Percentiles rank a stretch among this genome's conserved stretches.
phyloP scores from a whole-genome alignment of 2,329 filamentous ascomycete genomes.

The Trichophyton schoenleinii region DNA sequence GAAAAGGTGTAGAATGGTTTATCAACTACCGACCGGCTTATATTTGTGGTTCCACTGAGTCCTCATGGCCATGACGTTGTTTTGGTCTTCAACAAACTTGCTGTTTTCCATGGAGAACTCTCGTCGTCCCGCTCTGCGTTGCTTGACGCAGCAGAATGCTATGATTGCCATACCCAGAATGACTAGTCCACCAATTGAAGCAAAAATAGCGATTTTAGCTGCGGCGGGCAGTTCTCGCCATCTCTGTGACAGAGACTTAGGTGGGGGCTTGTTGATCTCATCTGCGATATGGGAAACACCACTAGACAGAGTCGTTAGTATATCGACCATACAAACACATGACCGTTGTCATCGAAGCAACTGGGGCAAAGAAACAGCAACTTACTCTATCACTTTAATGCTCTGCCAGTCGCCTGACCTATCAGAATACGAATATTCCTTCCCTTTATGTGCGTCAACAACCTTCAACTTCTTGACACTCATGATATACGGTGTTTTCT shows the following conservation, averaged over 20 bases:
- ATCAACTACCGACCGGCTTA: slow-evolving; percentile 8
- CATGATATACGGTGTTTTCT: slow-evolving; percentile 57
- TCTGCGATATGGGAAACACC: slow-evolving; percentile 47
- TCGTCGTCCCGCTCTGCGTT: slow-evolving; percentile 38
- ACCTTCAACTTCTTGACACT: slow-evolving; percentile 51
- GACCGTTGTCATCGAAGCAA: background rate
- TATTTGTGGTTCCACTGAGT: slow-evolving; percentile 29
- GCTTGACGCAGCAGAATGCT: slow-evolving; percentile 38
- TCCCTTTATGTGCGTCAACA: slow-evolving; percentile 45
- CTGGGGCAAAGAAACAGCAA: slow-evolving; percentile 1
- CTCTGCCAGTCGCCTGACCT: slow-evolving; percentile 49
- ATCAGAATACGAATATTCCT: slow-evolving; percentile 55
- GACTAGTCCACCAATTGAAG: slow-evolving; percentile 26
- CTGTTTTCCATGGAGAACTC: slow-evolving; percentile 38
- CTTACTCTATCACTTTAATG: slow-evolving; percentile 47
- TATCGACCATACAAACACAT: background rate
- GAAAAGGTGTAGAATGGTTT: background rate
- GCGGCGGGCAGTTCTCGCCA: slow-evolving; percentile 34
- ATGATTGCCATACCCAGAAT: slow-evolving; percentile 25
- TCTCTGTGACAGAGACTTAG: slow-evolving; percentile 27
- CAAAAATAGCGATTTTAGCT: slow-evolving; percentile 38
- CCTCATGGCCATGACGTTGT: slow-evolving; percentile 29
- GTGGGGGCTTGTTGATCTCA: slow-evolving; percentile 25
- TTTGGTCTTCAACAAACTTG: slow-evolving; percentile 31
- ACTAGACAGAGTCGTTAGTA: slow-evolving; percentile 35